These are phyloP conservation scores for Cytidiella melzeri DNA, from an alignment of 768 basidiomycete genomes.

Conservation along the genomic window DNA sequence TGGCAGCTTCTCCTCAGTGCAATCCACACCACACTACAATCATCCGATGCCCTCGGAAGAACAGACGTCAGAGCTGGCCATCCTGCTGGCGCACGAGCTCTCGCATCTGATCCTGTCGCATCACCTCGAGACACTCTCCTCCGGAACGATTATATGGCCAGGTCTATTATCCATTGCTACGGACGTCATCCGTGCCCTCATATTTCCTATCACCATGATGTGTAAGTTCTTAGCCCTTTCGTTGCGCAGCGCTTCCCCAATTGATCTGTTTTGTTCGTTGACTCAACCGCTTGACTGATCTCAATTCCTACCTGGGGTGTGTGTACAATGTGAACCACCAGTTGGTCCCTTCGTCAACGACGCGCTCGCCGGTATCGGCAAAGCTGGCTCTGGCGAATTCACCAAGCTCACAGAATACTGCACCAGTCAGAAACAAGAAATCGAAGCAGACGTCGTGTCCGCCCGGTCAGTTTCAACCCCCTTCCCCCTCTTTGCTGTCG, in stretches of 20 bases:
- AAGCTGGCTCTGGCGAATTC: constrained; percentile 71
- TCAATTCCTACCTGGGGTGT: constrained; percentile 25
- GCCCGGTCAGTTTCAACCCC: constrained; percentile 50
- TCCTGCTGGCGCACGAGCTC: constrained; percentile 90
- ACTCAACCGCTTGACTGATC: constrained; percentile 28
- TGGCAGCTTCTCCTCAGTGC: constrained; percentile 35
- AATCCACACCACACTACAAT: constrained; percentile 24
- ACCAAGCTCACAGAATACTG: constrained; percentile 67
- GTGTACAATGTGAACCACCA: constrained; percentile 9
- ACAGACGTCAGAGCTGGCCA: constrained; percentile 85
- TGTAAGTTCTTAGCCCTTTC: no score
- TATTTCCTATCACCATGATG: constrained; percentile 87
- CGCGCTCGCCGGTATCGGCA: constrained; percentile 76
- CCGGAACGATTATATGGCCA: constrained; percentile 75
- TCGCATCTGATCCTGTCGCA: constrained; percentile 88
- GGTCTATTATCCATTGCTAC: constrained; percentile 69
- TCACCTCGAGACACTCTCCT: constrained; percentile 88
- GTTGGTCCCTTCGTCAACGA: constrained; percentile 95
- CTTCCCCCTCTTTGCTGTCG: constrained; percentile 4
- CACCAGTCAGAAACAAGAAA: constrained; percentile 77
- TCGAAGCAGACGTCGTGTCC: constrained; percentile 90
- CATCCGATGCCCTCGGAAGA: constrained; percentile 63
- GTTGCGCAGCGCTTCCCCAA: constrained; percentile 20
- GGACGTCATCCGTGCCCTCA: constrained; percentile 68
- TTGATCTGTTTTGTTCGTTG: constrained; percentile 26